phyloP scores from a whole-genome alignment of 257 asterid genomes.

The Petunia secreta region DNA sequence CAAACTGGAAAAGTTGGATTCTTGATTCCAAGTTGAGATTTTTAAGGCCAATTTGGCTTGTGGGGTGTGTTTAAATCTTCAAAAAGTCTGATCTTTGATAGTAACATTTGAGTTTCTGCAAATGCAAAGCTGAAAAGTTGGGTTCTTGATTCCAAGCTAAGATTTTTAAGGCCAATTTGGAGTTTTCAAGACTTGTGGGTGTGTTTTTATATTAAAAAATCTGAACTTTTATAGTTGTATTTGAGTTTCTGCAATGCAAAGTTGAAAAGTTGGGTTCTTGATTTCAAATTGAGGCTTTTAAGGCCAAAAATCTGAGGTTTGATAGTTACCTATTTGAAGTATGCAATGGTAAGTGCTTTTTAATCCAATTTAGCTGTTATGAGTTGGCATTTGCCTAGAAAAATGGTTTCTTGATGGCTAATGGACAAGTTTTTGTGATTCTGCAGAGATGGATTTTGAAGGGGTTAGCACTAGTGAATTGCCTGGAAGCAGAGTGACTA shows the following conservation, averaged over 20 bases:
- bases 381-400: background rate
- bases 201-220: slow-evolving; percentile 44
- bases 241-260: too few relatives aligned
- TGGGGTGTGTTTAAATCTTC: slow-evolving; percentile 14
- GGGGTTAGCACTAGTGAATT: slow-evolving; percentile 55
- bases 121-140: slow-evolving; percentile 34
- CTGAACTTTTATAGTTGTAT: slow-evolving; percentile 34
- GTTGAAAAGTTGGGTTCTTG: slow-evolving; percentile 47
- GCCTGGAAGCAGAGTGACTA: slow-evolving; percentile 37
- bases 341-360: slow-evolving; percentile 44
- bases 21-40: slow-evolving; percentile 44
- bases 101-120: too few relatives aligned
- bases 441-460: slow-evolving; percentile 74
- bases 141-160: slow-evolving; percentile 44
- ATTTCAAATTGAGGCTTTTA: slow-evolving; percentile 40
- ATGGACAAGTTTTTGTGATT: slow-evolving; percentile 14
- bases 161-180: slow-evolving; percentile 45
- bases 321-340: slow-evolving; percentile 34
- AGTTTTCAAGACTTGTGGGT: slow-evolving; percentile 29
- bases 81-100: slow-evolving; percentile 21
- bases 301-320: slow-evolving; percentile 34
- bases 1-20: slow-evolving; percentile 38
- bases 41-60: slow-evolving; percentile 33
- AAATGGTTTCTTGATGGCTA: slow-evolving; percentile 29
- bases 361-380: slow-evolving; percentile 27